Conservation (phyloP, 2,329 filamentous ascomycete genomes). For the Fusarium citri region DNA sequence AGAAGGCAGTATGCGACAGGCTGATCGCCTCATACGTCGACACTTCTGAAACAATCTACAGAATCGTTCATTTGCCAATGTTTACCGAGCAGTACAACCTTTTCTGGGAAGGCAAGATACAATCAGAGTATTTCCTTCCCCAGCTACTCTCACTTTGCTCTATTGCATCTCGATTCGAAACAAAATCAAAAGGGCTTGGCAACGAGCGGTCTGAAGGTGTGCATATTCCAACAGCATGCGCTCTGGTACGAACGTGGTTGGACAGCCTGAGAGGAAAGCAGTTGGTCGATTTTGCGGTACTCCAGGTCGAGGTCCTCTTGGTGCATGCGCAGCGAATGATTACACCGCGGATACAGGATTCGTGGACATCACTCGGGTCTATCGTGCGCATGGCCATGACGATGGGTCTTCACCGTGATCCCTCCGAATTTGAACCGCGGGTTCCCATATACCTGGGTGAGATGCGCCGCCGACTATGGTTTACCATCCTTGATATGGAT, state of each 20-base stretch:
- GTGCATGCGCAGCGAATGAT: constrained; percentile 66
- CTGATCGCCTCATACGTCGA: constrained; percentile 62
- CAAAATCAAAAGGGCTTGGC: constrained; percentile 62
- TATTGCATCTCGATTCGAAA: constrained; percentile 65
- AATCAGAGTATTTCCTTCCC: constrained; percentile 64
- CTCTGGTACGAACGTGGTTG: constrained; percentile 65
- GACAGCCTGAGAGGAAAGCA: constrained; percentile 64
- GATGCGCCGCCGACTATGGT: constrained; percentile 66
- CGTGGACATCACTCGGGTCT: constrained; percentile 66
- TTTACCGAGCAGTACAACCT: constrained; percentile 63
- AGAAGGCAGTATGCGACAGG: constrained; percentile 62
- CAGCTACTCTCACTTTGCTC: constrained; percentile 65
- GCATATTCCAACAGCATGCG: constrained; percentile 67
- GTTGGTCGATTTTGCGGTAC: constrained; percentile 62
- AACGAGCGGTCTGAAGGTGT: constrained; percentile 65
- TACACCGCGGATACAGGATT: constrained; percentile 61
- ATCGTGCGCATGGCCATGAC: constrained; percentile 69
- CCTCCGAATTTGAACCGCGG: constrained; percentile 62
- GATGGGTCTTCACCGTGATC: constrained; percentile 69
- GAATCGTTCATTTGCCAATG: constrained; percentile 64
- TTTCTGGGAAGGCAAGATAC: constrained; percentile 63
- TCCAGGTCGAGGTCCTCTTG: constrained; percentile 67
- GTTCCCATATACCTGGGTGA: constrained; percentile 65
- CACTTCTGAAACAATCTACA: constrained; percentile 64
- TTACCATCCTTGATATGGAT: constrained; percentile 67